Percentiles rank a stretch among this genome's conserved stretches.
Conservation (phyloP, 164 flowering plant species). For the Piper betle region DNA sequence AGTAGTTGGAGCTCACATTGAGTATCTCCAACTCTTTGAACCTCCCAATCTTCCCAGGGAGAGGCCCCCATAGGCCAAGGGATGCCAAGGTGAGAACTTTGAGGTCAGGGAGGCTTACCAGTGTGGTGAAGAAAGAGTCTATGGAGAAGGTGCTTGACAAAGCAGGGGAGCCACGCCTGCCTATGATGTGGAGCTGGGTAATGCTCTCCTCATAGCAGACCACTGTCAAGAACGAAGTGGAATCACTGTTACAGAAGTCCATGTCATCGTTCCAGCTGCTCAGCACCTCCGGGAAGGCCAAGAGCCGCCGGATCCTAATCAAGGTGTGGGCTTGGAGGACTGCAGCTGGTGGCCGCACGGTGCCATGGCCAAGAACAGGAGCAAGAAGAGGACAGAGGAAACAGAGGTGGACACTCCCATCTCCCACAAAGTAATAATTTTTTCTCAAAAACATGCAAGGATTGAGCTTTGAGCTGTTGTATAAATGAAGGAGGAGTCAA, state of each 20-base stretch:
- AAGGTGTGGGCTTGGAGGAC: conserved; percentile 66
- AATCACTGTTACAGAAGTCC: conserved; percentile 66
- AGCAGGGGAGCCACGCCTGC: conserved; percentile 26
- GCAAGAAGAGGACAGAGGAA: conserved; percentile 11
- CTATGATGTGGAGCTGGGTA: conserved; percentile 73
- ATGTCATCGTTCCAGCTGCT: conserved; percentile 52
- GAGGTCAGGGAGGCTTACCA: conserved; percentile 53
- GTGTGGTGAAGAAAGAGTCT: conserved; percentile 55
- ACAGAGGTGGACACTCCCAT: conserved; percentile 5
- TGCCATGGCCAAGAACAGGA: conserved; percentile 13
- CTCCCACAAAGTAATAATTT: not conserved
- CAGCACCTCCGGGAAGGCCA: conserved; percentile 45
- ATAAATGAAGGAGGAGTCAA: too few relatives aligned
- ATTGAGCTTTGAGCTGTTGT: too few relatives aligned
- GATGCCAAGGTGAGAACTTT: conserved; percentile 82
- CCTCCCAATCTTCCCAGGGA: conserved; percentile 50
- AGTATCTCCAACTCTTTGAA: conserved; percentile 72
- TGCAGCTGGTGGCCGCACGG: conserved; percentile 27
- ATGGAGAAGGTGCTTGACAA: conserved; percentile 61
- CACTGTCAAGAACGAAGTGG: conserved; percentile 41
- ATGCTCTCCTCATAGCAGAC: conserved; percentile 76
- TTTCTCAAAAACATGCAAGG: too few relatives aligned
- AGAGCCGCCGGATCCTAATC: conserved; percentile 37
- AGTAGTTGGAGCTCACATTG: conserved; percentile 69
- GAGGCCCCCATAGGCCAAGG: conserved; percentile 82